These are phyloP conservation scores for Haplosporangium sp. DNA, from an alignment of 371 early-diverging fungal genomes.

Conservation along the genomic window DNA sequence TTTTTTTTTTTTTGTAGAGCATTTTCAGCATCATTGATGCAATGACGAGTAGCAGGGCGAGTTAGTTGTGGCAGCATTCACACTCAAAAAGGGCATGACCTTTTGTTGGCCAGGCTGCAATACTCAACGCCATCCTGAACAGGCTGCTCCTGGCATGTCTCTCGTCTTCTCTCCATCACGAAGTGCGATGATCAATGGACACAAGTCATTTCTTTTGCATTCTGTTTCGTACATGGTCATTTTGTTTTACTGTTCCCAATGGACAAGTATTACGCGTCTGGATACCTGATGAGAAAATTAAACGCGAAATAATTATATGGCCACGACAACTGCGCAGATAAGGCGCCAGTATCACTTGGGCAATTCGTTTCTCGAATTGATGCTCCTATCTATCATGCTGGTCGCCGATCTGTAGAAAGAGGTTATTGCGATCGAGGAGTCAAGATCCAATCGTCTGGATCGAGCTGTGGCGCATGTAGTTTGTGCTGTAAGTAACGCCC, in stretches of 20 bases:
- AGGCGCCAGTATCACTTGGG: slow-evolving; percentile 69
- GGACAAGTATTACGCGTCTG: too few relatives aligned
- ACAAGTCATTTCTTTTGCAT: background rate
- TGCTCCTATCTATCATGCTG: slow-evolving; percentile 88
- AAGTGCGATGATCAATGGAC: background rate
- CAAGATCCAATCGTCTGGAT: slow-evolving; percentile 92
- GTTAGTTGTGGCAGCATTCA: slow-evolving; percentile 80
- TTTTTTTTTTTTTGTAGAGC: slow-evolving; percentile 12
- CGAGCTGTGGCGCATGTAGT: slow-evolving; percentile 86
- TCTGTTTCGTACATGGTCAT: slow-evolving; percentile 50
- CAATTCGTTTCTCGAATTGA: slow-evolving; percentile 86
- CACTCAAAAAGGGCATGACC: slow-evolving; percentile 78
- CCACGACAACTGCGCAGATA: slow-evolving; percentile 57
- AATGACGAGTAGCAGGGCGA: slow-evolving; percentile 79
- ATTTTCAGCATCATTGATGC: slow-evolving; percentile 41
- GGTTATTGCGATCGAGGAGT: slow-evolving; percentile 84
- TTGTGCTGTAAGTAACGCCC: slow-evolving; percentile 90
- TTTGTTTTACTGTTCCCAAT: too few relatives aligned
- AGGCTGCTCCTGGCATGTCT: slow-evolving; percentile 77
- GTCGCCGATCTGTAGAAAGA: slow-evolving; percentile 79
- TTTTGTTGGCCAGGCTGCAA: slow-evolving; percentile 87
- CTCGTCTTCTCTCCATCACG: background rate
- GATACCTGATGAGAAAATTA: too few relatives aligned
- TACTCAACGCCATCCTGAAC: slow-evolving; percentile 89
- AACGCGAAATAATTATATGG: too few relatives aligned